Evolutionary conservation across 306 rosid species (phyloP).

Genomic region (Lupinus albus): DNA sequence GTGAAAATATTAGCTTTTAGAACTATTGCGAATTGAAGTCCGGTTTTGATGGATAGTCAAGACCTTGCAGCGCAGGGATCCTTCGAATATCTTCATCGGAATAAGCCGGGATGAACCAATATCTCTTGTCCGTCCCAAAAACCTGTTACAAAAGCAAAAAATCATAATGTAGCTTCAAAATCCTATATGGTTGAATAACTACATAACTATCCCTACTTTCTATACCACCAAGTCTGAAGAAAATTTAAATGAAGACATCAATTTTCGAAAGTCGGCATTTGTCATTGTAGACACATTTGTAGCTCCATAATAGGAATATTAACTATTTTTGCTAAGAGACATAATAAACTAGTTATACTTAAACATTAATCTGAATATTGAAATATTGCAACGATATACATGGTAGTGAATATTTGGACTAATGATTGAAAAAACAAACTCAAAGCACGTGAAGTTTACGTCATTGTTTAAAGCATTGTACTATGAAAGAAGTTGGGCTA

Average conservation of each 20-base stretch:
- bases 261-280: too few species aligned
- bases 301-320: too few species aligned
- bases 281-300: too few species aligned
- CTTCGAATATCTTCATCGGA: slow-evolving; percentile 88
- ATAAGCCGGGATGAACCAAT: slow-evolving; percentile 94
- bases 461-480: too few species aligned
- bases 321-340: neutral
- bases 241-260: neutral
- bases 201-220: neutral
- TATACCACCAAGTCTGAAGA: neutral
- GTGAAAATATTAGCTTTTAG: slow-evolving; percentile 41
- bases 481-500: too few species aligned
- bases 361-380: neutral
- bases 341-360: neutral
- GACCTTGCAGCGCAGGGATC: slow-evolving; percentile 94
- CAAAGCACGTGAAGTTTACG: too few species aligned
- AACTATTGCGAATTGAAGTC: slow-evolving; percentile 84
- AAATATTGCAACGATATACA: neutral
- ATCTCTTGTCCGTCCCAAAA: slow-evolving; percentile 79
- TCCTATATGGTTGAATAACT: neutral
- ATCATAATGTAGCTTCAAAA: slow-evolving; percentile 13
- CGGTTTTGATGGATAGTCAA: slow-evolving; percentile 91
- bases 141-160: slow-evolving; percentile 55
- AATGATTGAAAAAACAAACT: too few species aligned
- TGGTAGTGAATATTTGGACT: neutral